Base-by-base conservation (phyloP, 441 rosid species). In the Theobroma grandiflorum region DNA sequence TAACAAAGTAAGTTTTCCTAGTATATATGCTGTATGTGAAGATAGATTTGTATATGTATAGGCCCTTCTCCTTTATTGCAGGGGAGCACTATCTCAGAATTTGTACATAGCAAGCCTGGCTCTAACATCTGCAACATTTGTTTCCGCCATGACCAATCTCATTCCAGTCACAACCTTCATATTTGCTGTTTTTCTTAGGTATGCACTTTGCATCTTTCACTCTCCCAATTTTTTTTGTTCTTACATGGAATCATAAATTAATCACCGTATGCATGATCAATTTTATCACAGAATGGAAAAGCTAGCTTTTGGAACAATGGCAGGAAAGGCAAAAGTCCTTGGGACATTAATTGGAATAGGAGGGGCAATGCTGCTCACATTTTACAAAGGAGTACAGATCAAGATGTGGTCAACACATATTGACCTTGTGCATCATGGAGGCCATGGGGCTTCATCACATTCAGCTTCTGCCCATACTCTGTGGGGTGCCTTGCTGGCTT, bases 331-430 rank as follows among this genome's bases (percentile, higher is more conserved):
- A 8, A 94, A 94, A 73, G 85, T 91, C 11, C 12, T 81, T 52
- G 96, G 98, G 10, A 90, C 98, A 61, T 0, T 89, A 43, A 6
- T 85, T 9, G 94, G 96, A 11, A 80, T 92, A 15, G 87, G 88
- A 14, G 96, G 96, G 8, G 95, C 94, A 26, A 89, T 90, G 90
- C 64, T 92, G 26, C 87, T 94, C 63, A 87, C 90, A 6, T 89
- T 94, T 37, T 91, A 86, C 77, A 88, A 81, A 81, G 98, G 95
- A 49, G 15, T 52, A 10, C 80, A 82, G 22, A 74, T 94, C 59
- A 66, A 87, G 6, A 22, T 83, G 0, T 88, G 89, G 91, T 80
- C 90, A 43, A 83, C 88, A 1, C 83, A 87, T 63, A 37, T 91
- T 66, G 63, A 90, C 81, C 82, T 88, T 4, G 15, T 87, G 59